These are phyloP conservation scores for Lasiosphaeria miniovina DNA, from an alignment of 495 filamentous ascomycete genomes.

Conservation along the genomic window DNA sequence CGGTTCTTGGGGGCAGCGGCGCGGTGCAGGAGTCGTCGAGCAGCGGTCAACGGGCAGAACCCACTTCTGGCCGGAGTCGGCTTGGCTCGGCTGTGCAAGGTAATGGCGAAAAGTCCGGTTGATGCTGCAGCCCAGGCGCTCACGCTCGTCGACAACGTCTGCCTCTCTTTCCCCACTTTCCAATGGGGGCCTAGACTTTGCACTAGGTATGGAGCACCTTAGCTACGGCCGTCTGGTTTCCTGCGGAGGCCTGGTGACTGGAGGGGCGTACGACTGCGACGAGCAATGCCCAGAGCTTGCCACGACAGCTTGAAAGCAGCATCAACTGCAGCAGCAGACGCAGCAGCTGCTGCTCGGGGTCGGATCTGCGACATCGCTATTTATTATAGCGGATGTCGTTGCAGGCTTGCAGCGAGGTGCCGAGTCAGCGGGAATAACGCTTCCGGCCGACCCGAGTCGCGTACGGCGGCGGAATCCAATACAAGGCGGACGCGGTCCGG, in stretches of 20 bases:
- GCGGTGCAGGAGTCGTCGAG: too few species aligned
- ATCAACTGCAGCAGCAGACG: background rate
- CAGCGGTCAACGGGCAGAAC: too few species aligned
- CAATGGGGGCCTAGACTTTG: too few species aligned
- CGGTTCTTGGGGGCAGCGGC: too few species aligned
- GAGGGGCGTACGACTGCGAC: background rate
- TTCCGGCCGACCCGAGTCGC: background rate
- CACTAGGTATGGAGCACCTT: too few species aligned
- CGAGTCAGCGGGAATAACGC: background rate
- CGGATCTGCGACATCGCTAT: slow-evolving; percentile 3
- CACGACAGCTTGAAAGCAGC: background rate
- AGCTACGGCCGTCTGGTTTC: too few species aligned
- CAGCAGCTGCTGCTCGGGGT: background rate
- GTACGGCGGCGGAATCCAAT: background rate
- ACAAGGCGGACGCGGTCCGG: slow-evolving; percentile 11
- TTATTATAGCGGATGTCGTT: background rate
- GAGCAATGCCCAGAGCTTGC: background rate
- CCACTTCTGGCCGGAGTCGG: too few species aligned
- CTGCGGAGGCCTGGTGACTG: background rate
- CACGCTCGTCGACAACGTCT: too few species aligned
- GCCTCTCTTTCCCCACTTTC: too few species aligned
- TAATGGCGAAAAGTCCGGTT: too few species aligned
- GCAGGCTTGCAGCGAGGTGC: background rate
- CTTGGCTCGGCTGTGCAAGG: too few species aligned
- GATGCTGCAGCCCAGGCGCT: too few species aligned